Conservation (phyloP, 2,329 filamentous ascomycete species). For the Alternaria incomplexa region DNA sequence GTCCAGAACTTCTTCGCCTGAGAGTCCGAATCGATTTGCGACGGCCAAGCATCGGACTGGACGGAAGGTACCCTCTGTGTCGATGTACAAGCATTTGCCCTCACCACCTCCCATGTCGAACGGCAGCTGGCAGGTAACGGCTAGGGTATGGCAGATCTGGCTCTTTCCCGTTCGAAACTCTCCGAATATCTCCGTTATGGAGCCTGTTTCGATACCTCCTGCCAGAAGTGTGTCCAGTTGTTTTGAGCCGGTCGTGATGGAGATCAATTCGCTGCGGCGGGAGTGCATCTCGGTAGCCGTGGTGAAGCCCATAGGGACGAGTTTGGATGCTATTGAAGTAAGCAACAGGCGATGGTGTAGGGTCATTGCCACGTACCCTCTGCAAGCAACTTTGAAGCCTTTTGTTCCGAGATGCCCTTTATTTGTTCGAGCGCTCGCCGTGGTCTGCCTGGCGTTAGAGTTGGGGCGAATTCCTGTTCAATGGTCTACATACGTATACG, state of each 20-base stretch:
- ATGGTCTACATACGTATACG: constrained; percentile 73
- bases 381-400: constrained; percentile 86
- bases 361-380: constrained; percentile 69
- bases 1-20: constrained; percentile 95
- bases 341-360: background rate
- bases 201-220: constrained; percentile 94
- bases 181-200: constrained; percentile 96
- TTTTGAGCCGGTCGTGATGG: constrained; percentile 97
- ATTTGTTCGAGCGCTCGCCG: constrained; percentile 86
- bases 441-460: constrained; percentile 56
- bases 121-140: constrained; percentile 94
- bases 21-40: constrained; percentile 91
- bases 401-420: constrained; percentile 97
- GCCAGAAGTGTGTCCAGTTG: constrained; percentile 94
- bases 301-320: constrained; percentile 98
- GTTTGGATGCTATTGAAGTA: constrained; percentile 74
- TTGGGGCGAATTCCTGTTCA: background rate
- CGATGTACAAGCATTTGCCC: constrained; percentile 97
- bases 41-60: constrained; percentile 90
- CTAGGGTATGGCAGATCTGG: constrained; percentile 98
- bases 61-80: constrained; percentile 94
- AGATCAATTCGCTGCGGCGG: constrained; percentile 93
- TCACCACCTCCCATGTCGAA: constrained; percentile 99
- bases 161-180: constrained; percentile 98
- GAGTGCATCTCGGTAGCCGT: constrained; percentile 99